A percentile compares a stretch with the other conserved stretches of the same genome.
Evolutionary conservation across 441 rosid species (phyloP).

Genomic region (Breynia disticha): DNA sequence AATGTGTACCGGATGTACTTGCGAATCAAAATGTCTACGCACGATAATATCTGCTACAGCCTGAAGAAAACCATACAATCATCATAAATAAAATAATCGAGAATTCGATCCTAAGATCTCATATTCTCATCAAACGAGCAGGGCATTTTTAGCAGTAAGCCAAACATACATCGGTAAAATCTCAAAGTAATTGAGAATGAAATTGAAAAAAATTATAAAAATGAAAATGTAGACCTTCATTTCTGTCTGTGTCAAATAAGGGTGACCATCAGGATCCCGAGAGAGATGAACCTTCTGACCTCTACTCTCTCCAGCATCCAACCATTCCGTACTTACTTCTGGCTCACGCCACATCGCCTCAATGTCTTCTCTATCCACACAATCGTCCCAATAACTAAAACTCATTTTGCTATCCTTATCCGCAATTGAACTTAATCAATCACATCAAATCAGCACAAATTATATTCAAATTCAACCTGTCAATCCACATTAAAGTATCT

Average conservation of each 20-base stretch:
- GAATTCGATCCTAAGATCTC: too few relatives aligned
- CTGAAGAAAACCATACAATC: conserved; percentile 30
- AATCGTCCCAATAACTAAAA: conserved; percentile 86
- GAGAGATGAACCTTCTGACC: conserved; percentile 83
- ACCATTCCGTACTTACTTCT: conserved; percentile 72
- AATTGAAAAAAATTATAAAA: too few relatives aligned
- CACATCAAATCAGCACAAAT: too few relatives aligned
- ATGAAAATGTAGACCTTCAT: conserved; percentile 51
- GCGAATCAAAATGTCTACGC: conserved; percentile 51
- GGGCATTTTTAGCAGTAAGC: too few relatives aligned
- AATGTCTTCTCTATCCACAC: conserved; percentile 54
- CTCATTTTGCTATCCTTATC: conserved; percentile 19
- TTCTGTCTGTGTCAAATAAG: conserved; percentile 82
- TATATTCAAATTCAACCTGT: too few relatives aligned
- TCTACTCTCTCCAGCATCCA: conserved; percentile 69
- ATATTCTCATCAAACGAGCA: too few relatives aligned
- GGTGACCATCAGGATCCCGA: conserved; percentile 89
- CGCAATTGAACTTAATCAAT: background rate
- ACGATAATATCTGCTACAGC: conserved; percentile 77
- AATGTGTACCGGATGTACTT: conserved; percentile 56
- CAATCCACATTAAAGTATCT: too few relatives aligned
- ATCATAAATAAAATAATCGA: too few relatives aligned
- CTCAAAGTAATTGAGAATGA: background rate
- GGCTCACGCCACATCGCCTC: conserved; percentile 80
- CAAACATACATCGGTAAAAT: conserved; percentile 1